Percentiles rank a stretch among this genome's conserved stretches.
Evolutionary conservation across 108 stramenopile genomes (phyloP).

Genomic region (Hondaea fermentalgiana): DNA sequence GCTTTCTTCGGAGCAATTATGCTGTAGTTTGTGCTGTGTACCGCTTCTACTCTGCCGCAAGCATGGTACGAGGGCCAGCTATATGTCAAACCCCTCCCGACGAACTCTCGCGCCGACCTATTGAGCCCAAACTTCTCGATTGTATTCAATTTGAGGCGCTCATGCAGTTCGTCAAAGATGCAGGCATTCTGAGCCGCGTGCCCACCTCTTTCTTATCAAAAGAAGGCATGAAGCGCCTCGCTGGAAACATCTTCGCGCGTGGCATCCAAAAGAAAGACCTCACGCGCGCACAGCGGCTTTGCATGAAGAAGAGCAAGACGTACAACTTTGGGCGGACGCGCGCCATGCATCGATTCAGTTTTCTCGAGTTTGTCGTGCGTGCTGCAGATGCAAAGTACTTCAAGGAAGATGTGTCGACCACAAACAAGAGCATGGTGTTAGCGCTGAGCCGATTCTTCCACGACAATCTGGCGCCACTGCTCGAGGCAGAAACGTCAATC

Average conservation of each 20-base stretch:
- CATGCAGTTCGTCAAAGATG: neutral
- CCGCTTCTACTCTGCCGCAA: neutral
- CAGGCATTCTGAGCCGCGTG: neutral
- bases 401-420: neutral
- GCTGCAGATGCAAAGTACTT: neutral
- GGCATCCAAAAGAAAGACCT: neutral
- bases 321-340: neutral
- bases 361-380: constrained; percentile 7
- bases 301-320: neutral
- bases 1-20: neutral
- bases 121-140: neutral
- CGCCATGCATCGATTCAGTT: neutral
- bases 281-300: neutral
- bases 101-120: neutral
- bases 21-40: neutral
- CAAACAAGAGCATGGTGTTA: neutral
- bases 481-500: neutral
- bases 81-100: neutral
- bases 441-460: neutral
- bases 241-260: neutral
- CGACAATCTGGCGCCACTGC: neutral
- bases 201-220: neutral
- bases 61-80: neutral
- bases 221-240: neutral
- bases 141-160: neutral